These are phyloP conservation scores for Trichoderma sp. DNA, from an alignment of 2,329 filamentous ascomycete genomes.

Conservation along the genomic window DNA sequence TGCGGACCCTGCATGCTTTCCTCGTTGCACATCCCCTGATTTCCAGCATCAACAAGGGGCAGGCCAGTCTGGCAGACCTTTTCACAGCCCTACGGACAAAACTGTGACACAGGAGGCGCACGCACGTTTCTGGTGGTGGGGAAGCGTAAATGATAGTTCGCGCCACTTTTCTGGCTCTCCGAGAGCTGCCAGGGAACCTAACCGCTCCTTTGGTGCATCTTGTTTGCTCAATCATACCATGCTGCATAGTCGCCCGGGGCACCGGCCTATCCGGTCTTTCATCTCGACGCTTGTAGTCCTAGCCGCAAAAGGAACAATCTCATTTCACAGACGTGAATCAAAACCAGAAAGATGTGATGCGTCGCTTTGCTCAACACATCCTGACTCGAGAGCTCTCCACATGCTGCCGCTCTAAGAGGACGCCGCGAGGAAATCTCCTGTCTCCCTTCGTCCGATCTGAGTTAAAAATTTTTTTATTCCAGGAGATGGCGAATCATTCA, in stretches of 20 bases:
- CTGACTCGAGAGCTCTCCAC: conserved; percentile 16
- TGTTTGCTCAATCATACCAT: background rate
- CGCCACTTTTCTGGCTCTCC: conserved; percentile 12
- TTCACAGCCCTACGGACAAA: conserved; percentile 12
- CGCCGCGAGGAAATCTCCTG: background rate
- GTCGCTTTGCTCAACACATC: background rate
- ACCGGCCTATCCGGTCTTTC: conserved; percentile 7
- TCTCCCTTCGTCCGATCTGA: conserved; percentile 12
- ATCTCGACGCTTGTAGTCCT: background rate
- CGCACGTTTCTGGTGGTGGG: conserved; percentile 2
- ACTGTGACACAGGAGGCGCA: conserved; percentile 21
- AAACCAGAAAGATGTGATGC: conserved; percentile 1
- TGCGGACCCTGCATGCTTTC: background rate
- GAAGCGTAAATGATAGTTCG: conserved; percentile 16
- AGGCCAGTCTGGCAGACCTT: background rate
- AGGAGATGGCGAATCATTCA: background rate
- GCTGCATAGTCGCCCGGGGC: conserved; percentile 8
- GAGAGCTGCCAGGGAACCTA: background rate
- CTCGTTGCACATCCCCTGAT: background rate
- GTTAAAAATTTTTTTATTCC: too few relatives aligned
- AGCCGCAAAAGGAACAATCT: background rate
- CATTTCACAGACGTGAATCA: background rate
- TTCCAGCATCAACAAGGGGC: background rate
- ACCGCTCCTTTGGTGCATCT: background rate
- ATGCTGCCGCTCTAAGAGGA: background rate